Percentiles rank a stretch among this genome's conserved stretches.
Evolutionary conservation across 495 filamentous ascomycete species (phyloP).

Genomic region (Penicillium roqueforti): DNA sequence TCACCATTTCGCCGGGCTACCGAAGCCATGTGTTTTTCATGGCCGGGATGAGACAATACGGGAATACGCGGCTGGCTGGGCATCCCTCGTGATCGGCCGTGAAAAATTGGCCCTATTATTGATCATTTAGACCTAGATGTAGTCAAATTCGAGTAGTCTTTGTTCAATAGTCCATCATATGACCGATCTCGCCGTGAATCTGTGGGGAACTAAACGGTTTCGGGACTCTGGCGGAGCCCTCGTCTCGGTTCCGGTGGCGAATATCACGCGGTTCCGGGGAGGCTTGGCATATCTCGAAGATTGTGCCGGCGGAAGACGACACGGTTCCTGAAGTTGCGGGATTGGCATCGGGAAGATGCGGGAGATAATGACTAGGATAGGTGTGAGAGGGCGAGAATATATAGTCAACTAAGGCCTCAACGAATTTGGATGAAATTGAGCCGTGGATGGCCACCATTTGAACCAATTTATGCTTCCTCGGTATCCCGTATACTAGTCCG

Average conservation of each 20-base stretch:
- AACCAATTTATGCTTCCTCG: too few relatives aligned
- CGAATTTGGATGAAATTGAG: too few relatives aligned
- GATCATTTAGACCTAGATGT: neutral
- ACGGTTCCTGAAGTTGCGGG: neutral
- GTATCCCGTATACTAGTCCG: neutral
- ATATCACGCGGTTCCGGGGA: neutral
- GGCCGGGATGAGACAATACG: neutral
- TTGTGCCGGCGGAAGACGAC: too few relatives aligned
- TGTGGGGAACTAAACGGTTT: neutral
- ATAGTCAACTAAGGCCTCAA: too few relatives aligned
- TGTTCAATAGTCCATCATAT: neutral
- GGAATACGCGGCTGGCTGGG: too few relatives aligned
- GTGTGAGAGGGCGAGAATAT: too few relatives aligned
- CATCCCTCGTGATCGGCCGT: neutral
- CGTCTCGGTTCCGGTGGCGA: slow-evolving; percentile 9
- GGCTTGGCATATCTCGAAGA: too few relatives aligned
- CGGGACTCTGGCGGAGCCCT: neutral
- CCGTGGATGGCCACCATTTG: neutral
- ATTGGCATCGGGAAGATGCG: neutral
- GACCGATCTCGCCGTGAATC: neutral
- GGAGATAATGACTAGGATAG: too few relatives aligned
- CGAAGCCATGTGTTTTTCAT: neutral
- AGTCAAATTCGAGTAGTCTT: neutral
- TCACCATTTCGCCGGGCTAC: neutral
- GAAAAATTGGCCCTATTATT: neutral